phyloP scores from a whole-genome alignment of 495 filamentous ascomycete species.

The Xanthoparmelia taractica region DNA sequence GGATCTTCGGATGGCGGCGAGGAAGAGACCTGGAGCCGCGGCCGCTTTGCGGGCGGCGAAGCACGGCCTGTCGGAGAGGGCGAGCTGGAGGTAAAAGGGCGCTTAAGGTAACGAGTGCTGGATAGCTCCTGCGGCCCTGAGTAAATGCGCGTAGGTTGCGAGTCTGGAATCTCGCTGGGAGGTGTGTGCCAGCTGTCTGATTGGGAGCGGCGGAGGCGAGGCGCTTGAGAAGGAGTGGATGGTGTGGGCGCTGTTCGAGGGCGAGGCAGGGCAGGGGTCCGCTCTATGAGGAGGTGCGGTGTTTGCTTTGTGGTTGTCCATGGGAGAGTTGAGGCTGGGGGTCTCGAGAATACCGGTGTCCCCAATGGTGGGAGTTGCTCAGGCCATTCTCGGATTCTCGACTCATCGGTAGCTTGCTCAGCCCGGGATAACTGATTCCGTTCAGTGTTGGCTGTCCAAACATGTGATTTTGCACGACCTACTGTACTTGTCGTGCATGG shows the following conservation, averaged over 20 bases:
- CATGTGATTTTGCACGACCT: not conserved
- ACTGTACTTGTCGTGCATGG: too few relatives aligned
- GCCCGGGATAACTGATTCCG: not conserved
- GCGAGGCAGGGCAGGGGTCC: conserved; percentile 19
- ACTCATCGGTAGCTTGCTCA: not conserved
- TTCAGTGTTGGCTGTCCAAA: not conserved
- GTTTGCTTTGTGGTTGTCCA: conserved; percentile 17
- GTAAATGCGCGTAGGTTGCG: conserved; percentile 17
- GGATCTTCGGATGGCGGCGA: conserved; percentile 13
- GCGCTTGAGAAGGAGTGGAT: conserved; percentile 2
- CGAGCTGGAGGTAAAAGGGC: conserved; percentile 17
- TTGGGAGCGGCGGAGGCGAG: conserved; percentile 21
- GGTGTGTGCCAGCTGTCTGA: conserved; percentile 39
- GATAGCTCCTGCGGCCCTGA: conserved; percentile 4
- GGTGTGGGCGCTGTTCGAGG: conserved; percentile 18
- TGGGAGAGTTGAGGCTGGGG: conserved; percentile 3
- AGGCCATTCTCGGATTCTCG: too few relatives aligned
- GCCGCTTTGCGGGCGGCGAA: conserved; percentile 19
- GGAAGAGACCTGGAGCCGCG: conserved; percentile 6
- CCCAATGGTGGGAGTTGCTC: not conserved
- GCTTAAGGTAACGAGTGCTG: conserved; percentile 20
- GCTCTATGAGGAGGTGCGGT: conserved; percentile 20
- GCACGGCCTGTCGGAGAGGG: conserved; percentile 15
- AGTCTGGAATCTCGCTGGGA: conserved; percentile 41
- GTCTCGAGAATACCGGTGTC: conserved; percentile 1